Percentiles rank a stretch among this genome's conserved stretches.
Conservation (phyloP, 1,284 basidiomycete species). For the Exobasidium cylindrosporum region DNA sequence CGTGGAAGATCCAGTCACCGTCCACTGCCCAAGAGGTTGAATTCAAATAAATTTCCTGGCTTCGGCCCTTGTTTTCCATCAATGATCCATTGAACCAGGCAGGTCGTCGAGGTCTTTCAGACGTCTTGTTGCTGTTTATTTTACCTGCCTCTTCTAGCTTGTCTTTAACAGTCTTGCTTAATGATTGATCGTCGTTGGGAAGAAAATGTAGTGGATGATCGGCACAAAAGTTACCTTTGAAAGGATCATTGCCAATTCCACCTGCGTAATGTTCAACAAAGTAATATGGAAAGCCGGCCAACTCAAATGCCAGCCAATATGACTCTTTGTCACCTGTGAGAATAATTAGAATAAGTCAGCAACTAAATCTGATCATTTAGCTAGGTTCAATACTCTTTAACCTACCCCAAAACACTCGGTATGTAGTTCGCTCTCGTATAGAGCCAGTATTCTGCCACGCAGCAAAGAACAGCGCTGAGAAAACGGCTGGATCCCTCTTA, state of each 20-base stretch:
- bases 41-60: not conserved
- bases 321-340: constrained; percentile 21
- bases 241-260: constrained; percentile 20
- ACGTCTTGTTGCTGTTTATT: not conserved
- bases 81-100: constrained; percentile 6
- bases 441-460: constrained; percentile 37
- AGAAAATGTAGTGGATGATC: constrained; percentile 3
- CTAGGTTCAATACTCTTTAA: no score
- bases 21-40: not conserved
- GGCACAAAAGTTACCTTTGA: not conserved
- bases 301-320: constrained; percentile 35
- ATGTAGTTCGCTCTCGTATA: constrained; percentile 33
- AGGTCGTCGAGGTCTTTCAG: not conserved
- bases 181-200: not conserved
- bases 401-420: constrained; percentile 32
- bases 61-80: not conserved
- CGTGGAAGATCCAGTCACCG: not conserved
- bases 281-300: constrained; percentile 31
- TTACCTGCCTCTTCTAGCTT: not conserved
- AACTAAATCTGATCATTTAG: no score
- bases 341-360: not conserved
- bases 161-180: not conserved
- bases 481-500: constrained; percentile 28
- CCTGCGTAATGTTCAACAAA: constrained; percentile 30
- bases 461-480: constrained; percentile 30